A percentile compares a stretch with the other conserved stretches of the same genome.
These are phyloP conservation scores for Euphrasia arctica DNA, from an alignment of 305 asterid genomes.

Conservation along the genomic window DNA sequence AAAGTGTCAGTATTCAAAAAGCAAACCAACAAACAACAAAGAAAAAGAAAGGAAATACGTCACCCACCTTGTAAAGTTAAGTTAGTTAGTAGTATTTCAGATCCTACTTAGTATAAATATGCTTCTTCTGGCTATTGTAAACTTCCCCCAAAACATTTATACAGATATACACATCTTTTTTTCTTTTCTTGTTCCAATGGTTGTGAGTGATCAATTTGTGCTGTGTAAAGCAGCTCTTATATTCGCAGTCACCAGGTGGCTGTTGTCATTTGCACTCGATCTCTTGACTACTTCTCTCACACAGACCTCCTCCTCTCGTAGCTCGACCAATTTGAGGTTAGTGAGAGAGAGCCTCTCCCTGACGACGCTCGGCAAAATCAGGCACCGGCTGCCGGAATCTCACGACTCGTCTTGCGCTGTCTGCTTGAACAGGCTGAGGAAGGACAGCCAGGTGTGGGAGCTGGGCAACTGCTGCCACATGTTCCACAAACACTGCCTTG, in stretches of 20 bases:
- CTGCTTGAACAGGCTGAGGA: conserved; percentile 47
- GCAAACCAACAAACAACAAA: conserved; percentile 21
- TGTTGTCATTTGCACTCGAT: conserved; percentile 43
- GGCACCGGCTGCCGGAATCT: conserved; percentile 33
- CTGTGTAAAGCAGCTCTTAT: conserved; percentile 58
- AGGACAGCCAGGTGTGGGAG: conserved; percentile 60
- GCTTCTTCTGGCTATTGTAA: conserved; percentile 18
- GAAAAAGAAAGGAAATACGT: conserved; percentile 27
- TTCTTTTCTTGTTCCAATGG: conserved; percentile 26
- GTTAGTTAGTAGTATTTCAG: conserved; percentile 13
- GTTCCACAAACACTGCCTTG: conserved; percentile 68
- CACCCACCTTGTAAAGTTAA: conserved; percentile 32
- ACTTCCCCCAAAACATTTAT: conserved; percentile 24
- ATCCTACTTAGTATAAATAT: conserved; percentile 30
- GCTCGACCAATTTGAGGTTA: conserved; percentile 31
- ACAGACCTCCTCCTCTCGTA: conserved; percentile 19
- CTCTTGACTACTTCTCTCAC: conserved; percentile 30
- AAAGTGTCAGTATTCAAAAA: conserved; percentile 32
- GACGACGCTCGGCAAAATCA: conserved; percentile 44
- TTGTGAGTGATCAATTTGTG: conserved; percentile 47
- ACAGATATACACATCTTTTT: not conserved
- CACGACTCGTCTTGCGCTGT: conserved; percentile 52
- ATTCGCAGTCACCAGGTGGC: conserved; percentile 53
- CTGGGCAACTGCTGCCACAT: conserved; percentile 68
- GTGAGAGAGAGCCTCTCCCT: conserved; percentile 41